Conservation (phyloP, 495 filamentous ascomycete genomes). For the Podospora pseudoanserina region DNA sequence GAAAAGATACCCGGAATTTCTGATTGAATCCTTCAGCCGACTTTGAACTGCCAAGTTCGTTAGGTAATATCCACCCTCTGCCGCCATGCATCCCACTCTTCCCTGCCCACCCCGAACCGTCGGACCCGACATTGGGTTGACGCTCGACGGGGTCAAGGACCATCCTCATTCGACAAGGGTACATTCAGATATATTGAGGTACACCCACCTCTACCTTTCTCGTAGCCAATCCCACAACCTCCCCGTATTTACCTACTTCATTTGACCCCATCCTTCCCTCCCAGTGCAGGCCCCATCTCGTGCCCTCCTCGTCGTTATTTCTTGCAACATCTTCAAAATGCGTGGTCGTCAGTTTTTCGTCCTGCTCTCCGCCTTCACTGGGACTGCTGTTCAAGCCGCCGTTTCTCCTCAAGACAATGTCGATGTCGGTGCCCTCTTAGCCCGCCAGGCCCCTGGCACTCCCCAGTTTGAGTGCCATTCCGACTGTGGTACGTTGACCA, state of each 20-base stretch:
- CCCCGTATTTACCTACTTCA: background rate
- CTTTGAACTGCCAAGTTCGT: background rate
- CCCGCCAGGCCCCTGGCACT: conserved; percentile 22
- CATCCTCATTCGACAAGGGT: background rate
- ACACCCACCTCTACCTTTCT: background rate
- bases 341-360: conserved; percentile 9
- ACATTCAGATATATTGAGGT: background rate
- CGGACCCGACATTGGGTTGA: background rate
- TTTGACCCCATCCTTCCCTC: background rate
- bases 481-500: conserved; percentile 23
- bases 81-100: background rate
- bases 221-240: background rate
- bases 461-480: conserved; percentile 26
- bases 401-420: background rate
- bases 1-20: background rate
- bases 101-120: background rate
- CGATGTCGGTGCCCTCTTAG: conserved; percentile 15
- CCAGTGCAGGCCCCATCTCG: background rate
- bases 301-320: background rate
- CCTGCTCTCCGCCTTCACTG: conserved; percentile 15
- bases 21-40: background rate
- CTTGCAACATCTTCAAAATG: background rate
- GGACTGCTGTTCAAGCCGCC: conserved; percentile 8
- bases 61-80: background rate
- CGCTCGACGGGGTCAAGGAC: background rate